Base-by-base conservation (phyloP, 163 green algal genomes). In the Prototheca cutis region DNA sequence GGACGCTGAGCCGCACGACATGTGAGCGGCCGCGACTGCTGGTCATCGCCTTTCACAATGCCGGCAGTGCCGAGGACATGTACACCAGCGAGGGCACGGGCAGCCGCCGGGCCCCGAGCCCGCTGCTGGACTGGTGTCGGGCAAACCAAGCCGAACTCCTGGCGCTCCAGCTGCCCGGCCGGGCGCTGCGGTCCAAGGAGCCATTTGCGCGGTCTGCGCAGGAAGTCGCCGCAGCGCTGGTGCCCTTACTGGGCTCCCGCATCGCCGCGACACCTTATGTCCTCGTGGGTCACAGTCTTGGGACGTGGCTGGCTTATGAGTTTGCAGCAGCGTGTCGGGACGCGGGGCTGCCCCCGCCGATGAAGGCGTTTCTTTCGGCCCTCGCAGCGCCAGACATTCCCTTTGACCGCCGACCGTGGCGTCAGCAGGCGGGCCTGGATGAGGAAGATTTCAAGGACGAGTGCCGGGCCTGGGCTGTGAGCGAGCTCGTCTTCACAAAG, bases 361-460 rank as follows among this genome's bases (percentile, higher is more conserved):
- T 24, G 6, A 49, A 63, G 1, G 77, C 61, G 21, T 91, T 84
- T 58, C 63, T 94, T n/a, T 90, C 77, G 2, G 80, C 78, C 31
- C 94, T 96, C 84, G 75, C 85, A 6, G 59, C 77, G 18, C 87
- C 88, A 0, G 69, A 83, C 55, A 79, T 90, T 19, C 81, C 77
- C 0, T n/a, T 63, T 30, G 34, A 65, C 0, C 1, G 82, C 47
- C 60, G 88, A 24, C 87, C 88, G 3, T 96, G 88, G 88, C 62
- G 68, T n/a, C 78, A 72, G 66, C 81, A 95, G 65, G 33, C 49
- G 4, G 19, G 2, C 0, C 79, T 95, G 18, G 34, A 62, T 2
- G 82, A 92, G n/a, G 47, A 60, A 2, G 40, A 83, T 7, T 95
- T 95, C 76, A 68, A 89, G 85, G 85, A 89, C 0, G 89, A 96